Evolutionary conservation across 2,329 filamentous ascomycete genomes (phyloP), one percentile per base, ranked within the genome.

Genomic region (Xylaria sp.): DNA sequence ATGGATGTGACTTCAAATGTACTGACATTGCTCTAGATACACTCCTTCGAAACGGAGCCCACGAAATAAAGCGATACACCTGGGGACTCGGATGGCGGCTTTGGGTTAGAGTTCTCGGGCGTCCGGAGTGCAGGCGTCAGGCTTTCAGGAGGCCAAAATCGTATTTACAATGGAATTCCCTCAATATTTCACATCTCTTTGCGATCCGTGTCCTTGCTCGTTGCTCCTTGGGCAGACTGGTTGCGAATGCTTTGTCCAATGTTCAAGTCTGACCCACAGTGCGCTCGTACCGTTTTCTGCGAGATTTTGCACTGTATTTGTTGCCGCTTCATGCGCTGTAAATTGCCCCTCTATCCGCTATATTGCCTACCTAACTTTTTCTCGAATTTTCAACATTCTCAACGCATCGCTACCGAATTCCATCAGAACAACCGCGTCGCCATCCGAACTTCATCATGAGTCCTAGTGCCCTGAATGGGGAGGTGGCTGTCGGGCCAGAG

Each of bases 401-500:
- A 46, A 21, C 41, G 31, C 49, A 49, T 44, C 40, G 35, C 29
- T 54, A 69, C 51, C 41, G 13, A 77, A 65, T 65, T 79, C 74
- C 68, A 83, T 80, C 67, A 60, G 66, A 65, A 65, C 66, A 67
- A 72, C 68, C 68, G 71, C 73, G 27, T 58, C 35, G 23, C 52
- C 62, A 67, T 67, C 60, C 15, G 19, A 64, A 61, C 68, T 76
- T 58, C 76, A 83, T 81, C 79, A 88, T 88, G 85, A 81, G 79
- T 61, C 80, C 79, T 15, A 79, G 80, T 57, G 79, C 77, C 40
- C 76, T 79, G 25, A 78, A 77, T 60, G 80, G 81, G 35, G 85
- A 88, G 68, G 73, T 81, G 19, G 73, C 81, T 15, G 85, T 86
- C 11, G 86, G 86, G 44, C 82, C 84, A 15, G 82, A 85, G 64